Evolutionary conservation across 2,329 filamentous ascomycete species (phyloP).

Genomic region (Calonectria ilicicola): DNA sequence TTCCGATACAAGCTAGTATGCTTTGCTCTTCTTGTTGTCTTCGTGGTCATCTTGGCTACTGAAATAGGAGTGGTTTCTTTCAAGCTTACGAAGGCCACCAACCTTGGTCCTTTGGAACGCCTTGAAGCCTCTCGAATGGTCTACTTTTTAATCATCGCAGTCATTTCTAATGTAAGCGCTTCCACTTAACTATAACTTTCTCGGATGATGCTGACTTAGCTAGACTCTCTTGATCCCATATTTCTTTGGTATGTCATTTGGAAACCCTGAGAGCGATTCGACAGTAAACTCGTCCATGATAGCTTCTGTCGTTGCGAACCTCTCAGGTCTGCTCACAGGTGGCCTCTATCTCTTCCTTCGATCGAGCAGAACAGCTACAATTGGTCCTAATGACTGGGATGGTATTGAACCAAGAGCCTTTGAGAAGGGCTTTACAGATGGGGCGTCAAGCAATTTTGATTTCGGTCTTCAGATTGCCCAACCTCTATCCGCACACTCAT

Average conservation of each 20-base stretch:
- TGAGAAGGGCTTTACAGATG: conserved; percentile 32
- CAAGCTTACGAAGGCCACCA: conserved; percentile 65
- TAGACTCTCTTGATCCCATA: conserved; percentile 73
- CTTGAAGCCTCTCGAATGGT: conserved; percentile 77
- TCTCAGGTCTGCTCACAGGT: conserved; percentile 74
- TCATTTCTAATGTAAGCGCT: conserved; percentile 68
- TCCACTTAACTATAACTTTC: neutral
- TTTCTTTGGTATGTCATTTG: conserved; percentile 69
- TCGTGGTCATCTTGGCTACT: conserved; percentile 63
- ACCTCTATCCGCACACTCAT: conserved; percentile 17
- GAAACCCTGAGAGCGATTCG: conserved; percentile 50
- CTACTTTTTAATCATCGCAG: conserved; percentile 71
- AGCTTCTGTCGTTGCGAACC: conserved; percentile 73
- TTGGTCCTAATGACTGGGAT: conserved; percentile 60
- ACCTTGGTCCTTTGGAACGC: conserved; percentile 69
- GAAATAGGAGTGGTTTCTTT: conserved; percentile 67
- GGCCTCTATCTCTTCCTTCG: conserved; percentile 76
- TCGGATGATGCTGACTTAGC: conserved; percentile 43
- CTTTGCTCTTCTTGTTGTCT: conserved; percentile 64
- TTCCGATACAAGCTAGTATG: conserved; percentile 69
- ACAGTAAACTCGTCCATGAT: conserved; percentile 69
- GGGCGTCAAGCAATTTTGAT: conserved; percentile 28
- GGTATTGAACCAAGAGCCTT: conserved; percentile 22
- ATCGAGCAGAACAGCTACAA: conserved; percentile 69
- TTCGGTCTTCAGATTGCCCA: conserved; percentile 26